Evolutionary conservation across 331 rosid species (phyloP).

Genomic region (Pyrus hybrid): DNA sequence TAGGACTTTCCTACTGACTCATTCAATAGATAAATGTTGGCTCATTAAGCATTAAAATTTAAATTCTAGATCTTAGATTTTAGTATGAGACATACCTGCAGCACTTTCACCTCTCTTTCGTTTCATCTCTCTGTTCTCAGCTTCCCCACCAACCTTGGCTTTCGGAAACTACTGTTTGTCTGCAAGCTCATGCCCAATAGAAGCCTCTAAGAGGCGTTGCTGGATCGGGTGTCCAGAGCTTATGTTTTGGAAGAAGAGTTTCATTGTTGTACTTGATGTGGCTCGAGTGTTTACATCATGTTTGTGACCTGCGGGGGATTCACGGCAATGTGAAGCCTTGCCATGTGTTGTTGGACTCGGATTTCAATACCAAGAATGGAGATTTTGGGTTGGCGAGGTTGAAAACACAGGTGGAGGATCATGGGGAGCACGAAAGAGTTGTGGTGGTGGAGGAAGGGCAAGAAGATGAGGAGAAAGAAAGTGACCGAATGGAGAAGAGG

Average conservation of each 20-base stretch:
- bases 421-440: conserved; percentile 22
- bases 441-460: conserved; percentile 25
- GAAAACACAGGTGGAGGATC: conserved; percentile 58
- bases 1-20: background rate
- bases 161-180: conserved; percentile 51
- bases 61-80: too few species aligned
- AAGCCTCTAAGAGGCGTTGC: conserved; percentile 73
- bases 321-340: conserved; percentile 90
- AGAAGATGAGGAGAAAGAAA: background rate
- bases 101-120: too few species aligned
- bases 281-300: conserved; percentile 65
- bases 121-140: conserved; percentile 51
- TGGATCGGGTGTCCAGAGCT: conserved; percentile 67
- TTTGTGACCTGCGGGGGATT: conserved; percentile 69
- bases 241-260: conserved; percentile 70
- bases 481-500: background rate
- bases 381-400: conserved; percentile 90
- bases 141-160: conserved; percentile 56
- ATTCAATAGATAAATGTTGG: background rate
- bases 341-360: conserved; percentile 62
- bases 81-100: too few species aligned
- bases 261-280: conserved; percentile 56
- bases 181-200: conserved; percentile 89
- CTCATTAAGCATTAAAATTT: background rate
- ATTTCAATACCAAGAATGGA: conserved; percentile 76